Percentiles rank a stretch among this genome's conserved stretches.
Evolutionary conservation across 805 yeast genomes (phyloP).

Genomic region (Brettanomyces sp.): DNA sequence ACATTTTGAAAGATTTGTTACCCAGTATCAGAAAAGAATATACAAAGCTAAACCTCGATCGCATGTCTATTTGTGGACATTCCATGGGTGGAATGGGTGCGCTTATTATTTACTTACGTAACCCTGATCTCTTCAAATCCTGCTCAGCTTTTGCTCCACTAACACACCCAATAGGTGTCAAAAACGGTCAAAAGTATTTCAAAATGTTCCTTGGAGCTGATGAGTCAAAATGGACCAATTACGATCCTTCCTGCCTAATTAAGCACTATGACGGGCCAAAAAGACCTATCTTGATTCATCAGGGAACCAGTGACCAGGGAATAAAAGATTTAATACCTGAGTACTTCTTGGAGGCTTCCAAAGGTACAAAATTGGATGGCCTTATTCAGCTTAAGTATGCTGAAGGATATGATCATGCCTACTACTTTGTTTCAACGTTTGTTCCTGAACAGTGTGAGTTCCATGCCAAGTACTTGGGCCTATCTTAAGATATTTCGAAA

Average conservation of each 20-base stretch:
- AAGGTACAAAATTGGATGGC: slow-evolving; percentile 49
- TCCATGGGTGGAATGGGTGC: slow-evolving; percentile 99
- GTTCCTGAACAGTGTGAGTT: slow-evolving; percentile 76
- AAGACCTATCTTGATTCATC: slow-evolving; percentile 67
- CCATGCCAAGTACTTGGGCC: slow-evolving; percentile 56
- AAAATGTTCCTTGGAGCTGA: slow-evolving; percentile 63
- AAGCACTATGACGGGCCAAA: slow-evolving; percentile 41
- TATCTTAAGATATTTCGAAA: neutral
- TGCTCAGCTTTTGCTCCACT: slow-evolving; percentile 91
- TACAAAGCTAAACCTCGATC: slow-evolving; percentile 49
- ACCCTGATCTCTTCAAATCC: slow-evolving; percentile 65
- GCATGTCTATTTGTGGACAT: slow-evolving; percentile 81
- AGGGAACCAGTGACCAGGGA: slow-evolving; percentile 71
- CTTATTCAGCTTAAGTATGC: slow-evolving; percentile 51
- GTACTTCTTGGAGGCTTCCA: slow-evolving; percentile 50
- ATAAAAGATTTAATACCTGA: slow-evolving; percentile 63
- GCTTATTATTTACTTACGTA: slow-evolving; percentile 50
- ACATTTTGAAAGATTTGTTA: slow-evolving; percentile 68
- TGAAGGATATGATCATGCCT: slow-evolving; percentile 87
- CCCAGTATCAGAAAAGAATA: slow-evolving; percentile 33
- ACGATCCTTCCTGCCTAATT: slow-evolving; percentile 80
- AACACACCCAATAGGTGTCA: slow-evolving; percentile 62
- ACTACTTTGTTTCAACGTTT: slow-evolving; percentile 75
- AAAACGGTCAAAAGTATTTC: slow-evolving; percentile 88
- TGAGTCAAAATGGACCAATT: slow-evolving; percentile 53